These are phyloP conservation scores for Lenwebbia sp. DNA, from an alignment of 345 rosid genomes.

Conservation along the genomic window DNA sequence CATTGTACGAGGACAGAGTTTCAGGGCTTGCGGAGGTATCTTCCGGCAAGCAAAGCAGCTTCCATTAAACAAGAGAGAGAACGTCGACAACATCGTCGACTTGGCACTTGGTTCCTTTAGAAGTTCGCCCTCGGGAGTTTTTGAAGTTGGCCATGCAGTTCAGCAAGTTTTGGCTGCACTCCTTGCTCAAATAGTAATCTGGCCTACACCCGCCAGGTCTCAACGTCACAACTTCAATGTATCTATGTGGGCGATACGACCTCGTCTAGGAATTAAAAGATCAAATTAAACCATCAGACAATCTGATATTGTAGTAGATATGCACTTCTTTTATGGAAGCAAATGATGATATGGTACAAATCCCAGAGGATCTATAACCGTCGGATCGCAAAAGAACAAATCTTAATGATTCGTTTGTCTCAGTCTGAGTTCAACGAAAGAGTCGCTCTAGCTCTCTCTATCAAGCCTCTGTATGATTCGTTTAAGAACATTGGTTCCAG, in stretches of 20 bases:
- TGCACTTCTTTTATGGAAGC: too few relatives aligned
- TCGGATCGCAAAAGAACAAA: too few relatives aligned
- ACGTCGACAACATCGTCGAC: neutral
- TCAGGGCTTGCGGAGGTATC: conserved; percentile 60
- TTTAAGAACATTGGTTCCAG: too few relatives aligned
- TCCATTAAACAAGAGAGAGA: conserved; percentile 54
- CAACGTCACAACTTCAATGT: neutral
- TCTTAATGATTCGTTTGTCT: too few relatives aligned
- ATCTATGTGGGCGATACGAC: neutral
- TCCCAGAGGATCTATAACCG: neutral
- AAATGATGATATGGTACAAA: neutral
- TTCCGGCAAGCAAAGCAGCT: conserved; percentile 85
- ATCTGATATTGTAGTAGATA: too few relatives aligned
- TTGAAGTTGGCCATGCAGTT: conserved; percentile 59
- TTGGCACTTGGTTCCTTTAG: conserved; percentile 58
- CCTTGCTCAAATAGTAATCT: conserved; percentile 80
- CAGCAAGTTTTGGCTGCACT: too few relatives aligned
- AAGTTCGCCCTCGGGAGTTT: conserved; percentile 17
- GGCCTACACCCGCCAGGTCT: neutral
- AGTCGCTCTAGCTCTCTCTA: too few relatives aligned
- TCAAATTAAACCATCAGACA: neutral
- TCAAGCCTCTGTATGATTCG: too few relatives aligned
- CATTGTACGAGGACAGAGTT: neutral
- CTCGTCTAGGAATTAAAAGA: neutral
- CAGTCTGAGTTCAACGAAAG: too few relatives aligned